Evolutionary conservation across 495 filamentous ascomycete genomes (phyloP).

Genomic region (Hypomontagnella submonticulosa): DNA sequence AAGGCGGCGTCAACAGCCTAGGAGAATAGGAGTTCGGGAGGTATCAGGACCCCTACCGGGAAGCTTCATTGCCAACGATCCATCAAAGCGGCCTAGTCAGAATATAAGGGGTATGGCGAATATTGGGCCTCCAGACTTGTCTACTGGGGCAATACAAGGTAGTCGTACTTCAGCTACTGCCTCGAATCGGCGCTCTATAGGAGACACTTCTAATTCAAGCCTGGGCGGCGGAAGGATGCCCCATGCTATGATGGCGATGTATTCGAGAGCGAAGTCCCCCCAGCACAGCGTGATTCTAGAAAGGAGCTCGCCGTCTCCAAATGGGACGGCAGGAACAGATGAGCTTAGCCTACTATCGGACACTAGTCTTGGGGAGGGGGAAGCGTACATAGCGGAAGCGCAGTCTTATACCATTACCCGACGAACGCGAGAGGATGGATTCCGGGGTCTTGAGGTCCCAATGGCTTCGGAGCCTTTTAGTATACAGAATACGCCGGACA

Average conservation of each 20-base stretch:
- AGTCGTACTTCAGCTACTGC: not conserved
- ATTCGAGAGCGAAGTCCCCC: constrained; percentile 33
- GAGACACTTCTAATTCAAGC: constrained; percentile 19
- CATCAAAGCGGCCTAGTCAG: constrained; percentile 9
- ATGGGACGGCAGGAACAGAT: constrained; percentile 27
- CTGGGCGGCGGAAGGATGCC: constrained; percentile 19
- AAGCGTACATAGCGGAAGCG: constrained; percentile 38
- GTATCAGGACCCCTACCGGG: constrained; percentile 58
- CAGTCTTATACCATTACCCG: constrained; percentile 24
- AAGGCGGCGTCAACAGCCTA: constrained; percentile 36
- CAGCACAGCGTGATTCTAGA: constrained; percentile 32
- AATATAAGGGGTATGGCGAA: constrained; percentile 39
- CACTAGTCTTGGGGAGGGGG: constrained; percentile 43
- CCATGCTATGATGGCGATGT: constrained; percentile 40
- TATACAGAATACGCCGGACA: constrained; percentile 50
- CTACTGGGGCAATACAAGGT: constrained; percentile 11
- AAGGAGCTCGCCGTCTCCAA: constrained; percentile 31
- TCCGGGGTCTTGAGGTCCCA: constrained; percentile 49
- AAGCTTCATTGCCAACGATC: constrained; percentile 46
- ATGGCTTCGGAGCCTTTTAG: constrained; percentile 35
- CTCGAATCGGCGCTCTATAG: constrained; percentile 28
- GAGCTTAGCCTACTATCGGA: constrained; percentile 47
- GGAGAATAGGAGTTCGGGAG: constrained; percentile 42
- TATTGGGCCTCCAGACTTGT: constrained; percentile 27
- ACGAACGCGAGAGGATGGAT: constrained; percentile 23